Conservation (phyloP, 805 yeast genomes). For the Wickerhamiella lipophila region DNA sequence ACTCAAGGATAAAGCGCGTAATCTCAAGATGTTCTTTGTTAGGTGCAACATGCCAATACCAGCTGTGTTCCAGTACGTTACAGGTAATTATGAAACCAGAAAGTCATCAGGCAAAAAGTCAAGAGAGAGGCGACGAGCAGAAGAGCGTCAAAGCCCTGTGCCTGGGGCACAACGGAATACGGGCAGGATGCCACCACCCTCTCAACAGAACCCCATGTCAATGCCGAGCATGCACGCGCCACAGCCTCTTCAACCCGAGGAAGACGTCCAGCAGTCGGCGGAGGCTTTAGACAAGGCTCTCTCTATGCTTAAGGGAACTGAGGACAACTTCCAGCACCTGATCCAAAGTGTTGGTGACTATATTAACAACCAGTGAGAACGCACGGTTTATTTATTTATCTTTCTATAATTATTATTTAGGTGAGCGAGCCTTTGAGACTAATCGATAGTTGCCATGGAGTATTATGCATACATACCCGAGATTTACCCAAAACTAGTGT, state of each 20-base stretch:
- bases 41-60: slow-evolving; percentile 71
- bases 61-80: slow-evolving; percentile 63
- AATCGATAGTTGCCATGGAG: neutral
- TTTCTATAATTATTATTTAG: neutral
- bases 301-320: slow-evolving; percentile 8
- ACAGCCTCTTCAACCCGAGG: slow-evolving; percentile 4
- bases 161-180: neutral
- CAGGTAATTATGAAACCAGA: slow-evolving; percentile 48
- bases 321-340: slow-evolving; percentile 20
- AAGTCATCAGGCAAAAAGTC: slow-evolving; percentile 17
- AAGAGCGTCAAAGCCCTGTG: slow-evolving; percentile 1
- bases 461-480: neutral
- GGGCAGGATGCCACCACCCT: neutral
- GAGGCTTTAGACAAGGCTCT: slow-evolving; percentile 15
- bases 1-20: slow-evolving; percentile 89
- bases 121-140: slow-evolving; percentile 3
- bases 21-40: slow-evolving; percentile 80
- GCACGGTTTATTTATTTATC: slow-evolving; percentile 6
- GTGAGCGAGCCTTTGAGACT: neutral
- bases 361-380: slow-evolving; percentile 17
- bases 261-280: slow-evolving; percentile 12
- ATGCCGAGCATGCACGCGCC: neutral
- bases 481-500: too few relatives aligned
- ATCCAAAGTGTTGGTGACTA: slow-evolving; percentile 25
- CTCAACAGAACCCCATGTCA: neutral